These are phyloP conservation scores for Alnus glutinosa DNA, from an alignment of 306 rosid genomes.

Conservation along the genomic window DNA sequence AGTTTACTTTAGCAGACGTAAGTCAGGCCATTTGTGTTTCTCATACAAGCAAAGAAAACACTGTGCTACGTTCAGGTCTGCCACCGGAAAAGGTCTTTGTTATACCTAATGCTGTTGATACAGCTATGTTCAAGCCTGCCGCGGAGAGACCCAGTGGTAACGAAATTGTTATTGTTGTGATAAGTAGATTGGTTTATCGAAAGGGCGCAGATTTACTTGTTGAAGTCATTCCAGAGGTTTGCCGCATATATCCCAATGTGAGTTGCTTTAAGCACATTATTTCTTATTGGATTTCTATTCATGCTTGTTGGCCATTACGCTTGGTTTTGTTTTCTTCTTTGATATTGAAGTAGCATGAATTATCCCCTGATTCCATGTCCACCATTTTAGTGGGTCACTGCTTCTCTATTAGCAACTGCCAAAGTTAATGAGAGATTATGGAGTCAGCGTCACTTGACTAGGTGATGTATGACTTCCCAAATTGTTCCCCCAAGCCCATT, in stretches of 20 bases:
- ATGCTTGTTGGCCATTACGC: not conserved
- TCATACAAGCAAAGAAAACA: conserved; percentile 96
- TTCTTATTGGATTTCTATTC: not conserved
- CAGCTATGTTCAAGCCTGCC: conserved; percentile 94
- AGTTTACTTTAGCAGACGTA: conserved; percentile 88
- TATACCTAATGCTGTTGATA: conserved; percentile 91
- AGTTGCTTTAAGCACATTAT: conserved; percentile 37
- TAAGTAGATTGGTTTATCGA: conserved; percentile 86
- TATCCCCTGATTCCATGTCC: not conserved
- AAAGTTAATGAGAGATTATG: not conserved
- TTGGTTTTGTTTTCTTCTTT: not conserved
- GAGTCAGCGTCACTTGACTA: not conserved
- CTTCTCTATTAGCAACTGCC: not conserved
- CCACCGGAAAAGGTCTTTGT: conserved; percentile 89
- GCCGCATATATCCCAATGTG: conserved; percentile 67
- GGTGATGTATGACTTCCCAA: not conserved
- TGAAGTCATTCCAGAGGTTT: conserved; percentile 95
- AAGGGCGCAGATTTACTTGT: conserved; percentile 94
- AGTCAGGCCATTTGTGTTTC: conserved; percentile 95
- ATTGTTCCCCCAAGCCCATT: not conserved
- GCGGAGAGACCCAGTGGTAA: conserved; percentile 44
- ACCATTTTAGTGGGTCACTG: not conserved
- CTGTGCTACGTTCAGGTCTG: conserved; percentile 82
- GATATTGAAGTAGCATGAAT: conserved; percentile 9
- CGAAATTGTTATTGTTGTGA: conserved; percentile 77